phyloP scores from a whole-genome alignment of 805 yeast species.

The Candida berthetii region DNA sequence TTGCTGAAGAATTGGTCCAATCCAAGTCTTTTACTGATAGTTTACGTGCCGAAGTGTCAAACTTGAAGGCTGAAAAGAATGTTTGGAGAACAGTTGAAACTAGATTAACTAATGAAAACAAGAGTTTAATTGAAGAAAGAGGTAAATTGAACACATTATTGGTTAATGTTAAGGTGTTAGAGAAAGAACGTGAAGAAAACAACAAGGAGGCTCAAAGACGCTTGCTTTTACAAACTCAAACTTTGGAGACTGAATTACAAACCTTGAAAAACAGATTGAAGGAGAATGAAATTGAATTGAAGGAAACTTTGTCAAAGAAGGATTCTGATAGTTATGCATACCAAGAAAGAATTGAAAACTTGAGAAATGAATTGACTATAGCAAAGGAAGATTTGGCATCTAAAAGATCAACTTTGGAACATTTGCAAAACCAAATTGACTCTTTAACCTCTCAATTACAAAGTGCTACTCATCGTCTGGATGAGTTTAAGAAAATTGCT shows the following conservation, averaged over 20 bases:
- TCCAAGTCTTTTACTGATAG: slow-evolving; percentile 39
- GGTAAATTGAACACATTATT: slow-evolving; percentile 50
- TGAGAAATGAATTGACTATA: slow-evolving; percentile 37
- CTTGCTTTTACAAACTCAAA: slow-evolving; percentile 40
- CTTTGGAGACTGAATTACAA: slow-evolving; percentile 41
- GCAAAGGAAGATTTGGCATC: slow-evolving; percentile 34
- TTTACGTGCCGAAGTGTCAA: slow-evolving; percentile 37
- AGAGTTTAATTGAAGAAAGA: slow-evolving; percentile 51
- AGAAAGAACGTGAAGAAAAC: slow-evolving; percentile 53
- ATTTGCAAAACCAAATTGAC: slow-evolving; percentile 31
- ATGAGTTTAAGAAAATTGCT: slow-evolving; percentile 21
- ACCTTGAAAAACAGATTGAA: slow-evolving; percentile 38
- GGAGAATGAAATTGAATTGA: slow-evolving; percentile 44
- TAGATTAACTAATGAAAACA: slow-evolving; percentile 46
- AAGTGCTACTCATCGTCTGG: slow-evolving; percentile 21
- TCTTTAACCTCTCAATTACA: slow-evolving; percentile 23
- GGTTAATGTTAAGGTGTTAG: slow-evolving; percentile 51
- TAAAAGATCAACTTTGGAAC: slow-evolving; percentile 33
- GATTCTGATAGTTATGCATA: slow-evolving; percentile 51
- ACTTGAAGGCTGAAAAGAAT: slow-evolving; percentile 48
- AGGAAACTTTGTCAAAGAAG: slow-evolving; percentile 41
- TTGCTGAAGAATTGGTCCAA: slow-evolving; percentile 50
- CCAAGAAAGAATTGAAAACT: slow-evolving; percentile 54
- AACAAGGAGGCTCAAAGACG: slow-evolving; percentile 43
- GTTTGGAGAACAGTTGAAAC: slow-evolving; percentile 42